Evolutionary conservation across 164 flowering plant genomes (phyloP).

Genomic region (Platanus orientalis): DNA sequence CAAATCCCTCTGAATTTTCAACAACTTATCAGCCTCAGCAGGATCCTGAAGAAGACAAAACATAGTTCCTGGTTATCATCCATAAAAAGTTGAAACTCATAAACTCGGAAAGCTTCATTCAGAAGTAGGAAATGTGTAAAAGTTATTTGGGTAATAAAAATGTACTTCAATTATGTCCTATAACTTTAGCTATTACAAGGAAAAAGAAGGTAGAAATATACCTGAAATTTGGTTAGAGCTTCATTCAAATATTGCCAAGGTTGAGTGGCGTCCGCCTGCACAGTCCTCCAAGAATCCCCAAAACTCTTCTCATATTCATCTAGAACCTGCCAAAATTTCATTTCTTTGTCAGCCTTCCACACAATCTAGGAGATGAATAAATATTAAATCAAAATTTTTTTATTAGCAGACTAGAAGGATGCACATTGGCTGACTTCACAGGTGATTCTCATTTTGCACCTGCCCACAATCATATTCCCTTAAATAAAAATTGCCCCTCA

Average conservation of each 20-base stretch:
- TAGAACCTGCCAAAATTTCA: conserved; percentile 42
- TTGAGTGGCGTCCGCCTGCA: conserved; percentile 51
- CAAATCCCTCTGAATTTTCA: conserved; percentile 93
- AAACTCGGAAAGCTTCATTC: too few species aligned
- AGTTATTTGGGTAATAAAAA: too few species aligned
- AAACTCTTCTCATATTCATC: conserved; percentile 90
- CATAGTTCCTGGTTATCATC: too few species aligned
- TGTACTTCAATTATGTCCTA: too few species aligned
- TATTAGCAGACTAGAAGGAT: too few species aligned
- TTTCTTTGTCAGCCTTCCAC: background rate
- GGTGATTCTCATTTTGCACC: too few species aligned
- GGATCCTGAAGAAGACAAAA: conserved; percentile 55
- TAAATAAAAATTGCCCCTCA: too few species aligned
- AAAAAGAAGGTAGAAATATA: conserved; percentile 5
- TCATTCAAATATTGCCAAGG: conserved; percentile 89
- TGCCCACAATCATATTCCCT: too few species aligned
- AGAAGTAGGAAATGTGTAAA: background rate
- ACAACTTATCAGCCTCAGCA: conserved; percentile 94
- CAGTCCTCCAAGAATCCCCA: conserved; percentile 87
- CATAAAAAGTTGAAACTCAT: too few species aligned
- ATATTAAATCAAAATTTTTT: too few species aligned
- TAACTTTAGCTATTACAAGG: background rate
- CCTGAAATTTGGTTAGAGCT: conserved; percentile 88
- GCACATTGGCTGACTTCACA: too few species aligned
- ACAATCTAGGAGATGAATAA: too few species aligned